Evolutionary conservation across 345 rosid genomes (phyloP), one percentile per base, ranked within the genome.

Genomic region (Hirschfeldia incana): DNA sequence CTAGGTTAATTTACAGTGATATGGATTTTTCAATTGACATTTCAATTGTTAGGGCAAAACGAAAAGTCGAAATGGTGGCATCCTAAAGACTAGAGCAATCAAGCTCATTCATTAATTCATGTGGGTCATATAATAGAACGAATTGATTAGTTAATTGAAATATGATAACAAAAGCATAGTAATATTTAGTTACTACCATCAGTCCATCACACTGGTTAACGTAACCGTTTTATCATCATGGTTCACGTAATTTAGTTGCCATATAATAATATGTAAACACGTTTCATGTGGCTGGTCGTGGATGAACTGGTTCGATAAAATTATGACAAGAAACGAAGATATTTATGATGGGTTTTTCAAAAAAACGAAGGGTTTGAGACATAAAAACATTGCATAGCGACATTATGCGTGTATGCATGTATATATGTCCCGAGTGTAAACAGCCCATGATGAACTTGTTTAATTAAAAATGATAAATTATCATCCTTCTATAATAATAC

Each of bases 401-500:
- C 81, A 71, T 73, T 33, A 60, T 59, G 60, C 65, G 71, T 55
- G 60, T 57, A 28, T 65, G 57, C 67, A 65, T 66, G 63, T n/a
- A 67, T 60, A 44, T 72, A 7, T 67, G 55, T 27, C 28, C 15
- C 65, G 10, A 8, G 7, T 32, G 21, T n/a, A 60, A 73, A 60
- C 78, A 73, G 44, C 72, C 59, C 70, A 79, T 73, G 82, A 78
- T 73, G 77, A 67, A 10, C 17, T 27, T 67, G 70, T 67, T 58
- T 63, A 53, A 7, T 4, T 44, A 58, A 29, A 2, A 29, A 2
- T 29, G 3, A 29, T 72, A 65, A n/a, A 7, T 37, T 12, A 6
- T 73, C 30, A 27, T 62, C 17, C 8, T 30, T 39, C 11, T 46
- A 12, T 53, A 61, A 29, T 30, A 71, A 57, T 39, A 29, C 30